Evolutionary conservation across 495 filamentous ascomycete species (phyloP).

Genomic region (Pyrenula massariospora): DNA sequence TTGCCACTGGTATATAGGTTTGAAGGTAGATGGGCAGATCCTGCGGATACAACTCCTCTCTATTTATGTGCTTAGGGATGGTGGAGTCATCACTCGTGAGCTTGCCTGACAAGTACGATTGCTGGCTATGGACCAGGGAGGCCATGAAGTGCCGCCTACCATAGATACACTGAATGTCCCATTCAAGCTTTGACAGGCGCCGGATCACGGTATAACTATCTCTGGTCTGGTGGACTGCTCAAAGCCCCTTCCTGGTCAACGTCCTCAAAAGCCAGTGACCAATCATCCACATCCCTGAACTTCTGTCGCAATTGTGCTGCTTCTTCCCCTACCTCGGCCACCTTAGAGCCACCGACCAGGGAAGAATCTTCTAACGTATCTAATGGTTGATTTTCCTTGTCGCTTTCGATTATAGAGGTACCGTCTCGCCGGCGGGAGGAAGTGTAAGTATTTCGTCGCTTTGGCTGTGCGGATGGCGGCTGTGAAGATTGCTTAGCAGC

Average conservation of each 20-base stretch:
- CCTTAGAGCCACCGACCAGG: background rate
- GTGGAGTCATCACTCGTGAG: no score
- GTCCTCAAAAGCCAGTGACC: slow-evolving; percentile 52
- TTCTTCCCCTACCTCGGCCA: background rate
- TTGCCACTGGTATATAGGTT: no score
- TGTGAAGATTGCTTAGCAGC: background rate
- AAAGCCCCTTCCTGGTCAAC: slow-evolving; percentile 5
- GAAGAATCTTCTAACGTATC: background rate
- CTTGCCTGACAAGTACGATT: no score
- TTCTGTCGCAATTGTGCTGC: slow-evolving; percentile 18
- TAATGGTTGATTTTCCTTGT: background rate
- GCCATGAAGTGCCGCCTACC: no score
- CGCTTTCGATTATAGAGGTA: background rate
- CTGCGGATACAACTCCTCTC: no score
- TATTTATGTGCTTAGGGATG: no score
- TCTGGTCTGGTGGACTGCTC: background rate
- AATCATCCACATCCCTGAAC: slow-evolving; percentile 49
- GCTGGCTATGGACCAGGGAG: no score
- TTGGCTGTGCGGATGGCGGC: background rate
- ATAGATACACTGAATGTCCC: no score
- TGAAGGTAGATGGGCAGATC: no score
- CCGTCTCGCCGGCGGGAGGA: background rate
- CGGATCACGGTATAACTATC: no score
- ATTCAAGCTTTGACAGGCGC: no score
- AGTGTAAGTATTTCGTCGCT: background rate